Evolutionary conservation across 148 eudicot genomes (phyloP), one percentile per base, ranked within the genome.

Genomic region (Vaccinium macrocarpon): DNA sequence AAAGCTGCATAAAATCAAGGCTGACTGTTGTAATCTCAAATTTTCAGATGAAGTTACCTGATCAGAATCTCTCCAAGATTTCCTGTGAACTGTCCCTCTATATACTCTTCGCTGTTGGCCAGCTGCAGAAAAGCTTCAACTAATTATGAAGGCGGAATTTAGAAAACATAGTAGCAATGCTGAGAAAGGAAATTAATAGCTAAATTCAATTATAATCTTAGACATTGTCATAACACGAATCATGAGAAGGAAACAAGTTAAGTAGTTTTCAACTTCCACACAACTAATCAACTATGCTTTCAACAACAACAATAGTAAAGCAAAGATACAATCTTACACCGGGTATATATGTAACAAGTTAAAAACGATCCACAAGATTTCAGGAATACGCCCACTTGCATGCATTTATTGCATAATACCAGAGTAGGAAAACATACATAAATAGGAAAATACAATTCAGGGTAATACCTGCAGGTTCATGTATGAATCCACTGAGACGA

Each of bases 51-150:
- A 71, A 76, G 73, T 55, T 85, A 97, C 99, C 99, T 93, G 90
- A 97, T 97, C 80, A 97, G 91, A 81, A 97, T 95, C 91, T 97
- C 99, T 82, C 99, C 99, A 38, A 97, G 97, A 87, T 91, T 93
- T 84, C 99, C 99, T 38, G 98, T 92, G 85, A 90, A 87, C 75
- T 93, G 89, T 23, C 98, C 98, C 64, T 97, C 99, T 80, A 93
- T 91, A 79, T 91, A 95, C 86, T 97, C 99, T 78, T 95, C 99
- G 38, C 96, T 90, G 88, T 92, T 92, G 13, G 98, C 95, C 82
- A 97, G 86, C 97, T 97, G 93, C 85, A 87, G 82, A 48, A 29
- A 79, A 72, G 76, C 21, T 48, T 53, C 49, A 50, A 29, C 64
- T 48, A 78, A 72, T 10, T 48, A 11, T 10, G 23, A 35, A 29